Evolutionary conservation across 768 basidiomycete genomes (phyloP), one percentile per base, ranked within the genome.

Genomic region (Zangia roseola): DNA sequence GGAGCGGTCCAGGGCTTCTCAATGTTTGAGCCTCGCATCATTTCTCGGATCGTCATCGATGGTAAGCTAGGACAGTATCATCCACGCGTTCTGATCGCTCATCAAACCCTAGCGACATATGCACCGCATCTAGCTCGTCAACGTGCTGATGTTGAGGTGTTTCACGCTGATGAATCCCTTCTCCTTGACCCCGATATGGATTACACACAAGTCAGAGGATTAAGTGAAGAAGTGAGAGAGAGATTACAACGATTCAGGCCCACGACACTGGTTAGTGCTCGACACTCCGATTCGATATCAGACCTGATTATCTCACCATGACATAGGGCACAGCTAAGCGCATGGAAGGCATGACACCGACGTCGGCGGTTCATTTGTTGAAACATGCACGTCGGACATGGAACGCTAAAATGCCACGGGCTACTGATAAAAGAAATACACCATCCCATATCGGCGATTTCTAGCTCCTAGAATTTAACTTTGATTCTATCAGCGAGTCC

Each of bases 281-380:
- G 44, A 17, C 2, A 26, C 3, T 5, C 5, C 14, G 0, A 17
- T 37, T 23, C 28, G 35, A n/a, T 7, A 28, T 24, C 8, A 38
- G 7, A 12, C 28, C 47, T 40, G 44, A 50, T 49, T 12, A 20
- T 37, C 51, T 10, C 28, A 26, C 23, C 2, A 42, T 40, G 3
- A 5, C 45, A 25, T n/a, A 93, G 91, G 92, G 92, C n/a, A 87
- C 88, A 4, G 93, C 88, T 14, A 93, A 92, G 65, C 74, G 92
- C 23, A 92, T 94, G 82, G 92, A 94, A 62, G 93, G 93, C 8
- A 90, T 94, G 80, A 95, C 93, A 4, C 92, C 92, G 2, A 77
- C 84, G 0, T 81, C 82, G 1, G 70, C 88, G n/a, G 74, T 91
- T 12, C 74, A 74, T 34, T 63, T 94, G 21, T 70, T 94, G 53